Base-by-base conservation (phyloP, 306 rosid genomes). In the Elaeagnus macrophylla region DNA sequence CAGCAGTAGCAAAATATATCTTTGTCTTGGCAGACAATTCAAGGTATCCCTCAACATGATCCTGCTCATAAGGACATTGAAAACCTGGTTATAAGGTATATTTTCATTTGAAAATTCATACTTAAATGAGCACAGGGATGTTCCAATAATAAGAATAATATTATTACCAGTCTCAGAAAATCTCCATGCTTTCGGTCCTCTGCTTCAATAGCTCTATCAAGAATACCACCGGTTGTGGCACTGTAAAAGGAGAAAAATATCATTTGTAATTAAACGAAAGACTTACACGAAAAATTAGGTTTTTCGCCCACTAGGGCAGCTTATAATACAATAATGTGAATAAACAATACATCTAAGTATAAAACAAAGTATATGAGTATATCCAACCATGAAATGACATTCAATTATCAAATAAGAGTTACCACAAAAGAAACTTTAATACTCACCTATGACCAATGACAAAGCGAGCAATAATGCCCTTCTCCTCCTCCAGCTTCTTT, bases 1-100 rank as follows among this genome's bases (percentile, higher is more conserved):
- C 89, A 52, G 99, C 99, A 60, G 94, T 75, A 39, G 88, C 77
- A 67, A 93, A 93, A 74, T 93, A 93, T 62, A 74, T 77, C 77
- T 83, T 93, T 15, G 99, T 93, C 71, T 93, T 87, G 67, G 95
- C 96, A 1, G 99, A 93, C 72, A 93, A 72, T 82, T 93, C 96
- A 61, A 93, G 94, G 75, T 93, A 93, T 44, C 99, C 99, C 75
- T 93, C 99, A 32, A 93, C 94, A 67, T 93, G 99, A 58, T 88
- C 94, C 99, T 93, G 75, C 57, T 54, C 48, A 51, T 35, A 58
- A 41, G 40, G 67, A 57, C 44, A 37, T 44, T 62, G 53, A 67
- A 32, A 32, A 46, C 39, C 67, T 66, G 50, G 39, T 37, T 40
- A 67, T 1, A 57, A 11, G 17, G 39, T 56, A 9, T 62, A 53